Percentiles rank a stretch among this genome's conserved stretches.
Conservation (phyloP, 352 stramenopile species). For the Phytophthora capsici region DNA sequence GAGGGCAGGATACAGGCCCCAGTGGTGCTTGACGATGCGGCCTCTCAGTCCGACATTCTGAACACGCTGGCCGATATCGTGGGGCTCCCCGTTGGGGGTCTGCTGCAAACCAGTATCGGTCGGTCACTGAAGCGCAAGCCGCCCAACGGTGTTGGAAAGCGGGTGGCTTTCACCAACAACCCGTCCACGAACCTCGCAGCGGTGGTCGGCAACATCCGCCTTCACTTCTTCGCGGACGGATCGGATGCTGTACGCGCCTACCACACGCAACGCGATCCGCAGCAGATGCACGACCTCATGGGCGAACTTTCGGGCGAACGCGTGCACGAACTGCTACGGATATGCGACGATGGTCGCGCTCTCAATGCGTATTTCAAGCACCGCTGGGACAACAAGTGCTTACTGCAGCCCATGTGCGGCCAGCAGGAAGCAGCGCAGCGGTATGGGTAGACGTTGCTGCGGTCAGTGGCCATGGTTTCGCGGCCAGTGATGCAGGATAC, state of each 20-base stretch:
- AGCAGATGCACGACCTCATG: slow-evolving; percentile 53
- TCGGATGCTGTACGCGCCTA: slow-evolving; percentile 58
- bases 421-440: not conserved
- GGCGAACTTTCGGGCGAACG: slow-evolving; percentile 35
- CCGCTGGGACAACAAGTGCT: slow-evolving; percentile 53
- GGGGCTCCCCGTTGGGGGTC: slow-evolving; percentile 48
- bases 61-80: slow-evolving; percentile 79
- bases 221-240: slow-evolving; percentile 62
- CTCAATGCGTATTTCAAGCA: slow-evolving; percentile 62
- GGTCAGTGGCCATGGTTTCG: too few relatives aligned
- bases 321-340: slow-evolving; percentile 38
- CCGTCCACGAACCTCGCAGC: slow-evolving; percentile 57
- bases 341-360: slow-evolving; percentile 46
- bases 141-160: slow-evolving; percentile 30
- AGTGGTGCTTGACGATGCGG: slow-evolving; percentile 48
- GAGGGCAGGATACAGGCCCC: slow-evolving; percentile 53
- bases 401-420: slow-evolving; percentile 37
- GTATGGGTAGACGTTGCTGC: not conserved
- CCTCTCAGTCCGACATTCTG: slow-evolving; percentile 63
- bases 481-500: too few relatives aligned
- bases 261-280: slow-evolving; percentile 53
- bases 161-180: slow-evolving; percentile 62
- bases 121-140: slow-evolving; percentile 65
- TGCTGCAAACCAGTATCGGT: slow-evolving; percentile 64
- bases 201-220: slow-evolving; percentile 56